A percentile compares a stretch with the other conserved stretches of the same genome.
Conservation (phyloP, 2,329 filamentous ascomycete genomes). For the Byssothecium circinans region DNA sequence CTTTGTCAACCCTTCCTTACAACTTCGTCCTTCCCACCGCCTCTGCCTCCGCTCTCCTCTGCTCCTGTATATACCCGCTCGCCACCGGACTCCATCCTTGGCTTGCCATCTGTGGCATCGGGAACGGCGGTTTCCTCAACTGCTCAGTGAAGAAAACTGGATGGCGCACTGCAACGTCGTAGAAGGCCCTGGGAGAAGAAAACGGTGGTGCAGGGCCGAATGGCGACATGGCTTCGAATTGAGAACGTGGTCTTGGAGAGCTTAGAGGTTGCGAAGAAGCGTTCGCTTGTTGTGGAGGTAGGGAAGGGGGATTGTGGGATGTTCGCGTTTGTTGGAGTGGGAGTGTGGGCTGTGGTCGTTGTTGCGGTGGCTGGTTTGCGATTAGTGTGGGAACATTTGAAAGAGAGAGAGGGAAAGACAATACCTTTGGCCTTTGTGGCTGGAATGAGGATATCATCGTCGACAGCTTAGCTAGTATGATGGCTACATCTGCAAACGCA, state of each 20-base stretch:
- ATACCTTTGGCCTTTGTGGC: constrained; percentile 45
- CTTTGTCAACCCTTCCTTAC: too few relatives aligned
- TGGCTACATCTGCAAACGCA: constrained; percentile 4
- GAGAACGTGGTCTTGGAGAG: constrained; percentile 39
- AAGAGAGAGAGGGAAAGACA: background rate
- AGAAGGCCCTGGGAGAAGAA: constrained; percentile 29
- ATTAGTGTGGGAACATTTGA: constrained; percentile 13
- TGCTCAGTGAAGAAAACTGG: constrained; percentile 75
- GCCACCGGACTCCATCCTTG: constrained; percentile 48
- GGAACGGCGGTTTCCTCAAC: constrained; percentile 59
- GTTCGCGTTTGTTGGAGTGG: constrained; percentile 29
- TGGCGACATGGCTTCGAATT: constrained; percentile 55
- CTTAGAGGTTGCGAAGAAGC: background rate
- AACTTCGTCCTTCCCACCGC: constrained; percentile 29
- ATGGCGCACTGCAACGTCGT: constrained; percentile 64
- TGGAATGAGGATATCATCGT: constrained; percentile 45
- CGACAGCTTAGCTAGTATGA: constrained; percentile 6
- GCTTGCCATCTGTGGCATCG: constrained; percentile 40
- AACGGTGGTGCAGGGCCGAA: constrained; percentile 22
- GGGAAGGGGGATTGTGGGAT: constrained; percentile 18
- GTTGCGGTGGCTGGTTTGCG: constrained; percentile 22
- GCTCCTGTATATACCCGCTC: constrained; percentile 46
- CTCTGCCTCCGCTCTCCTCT: constrained; percentile 15
- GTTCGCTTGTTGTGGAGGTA: constrained; percentile 1
- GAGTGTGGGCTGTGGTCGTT: constrained; percentile 21